Percentiles rank a stretch among this genome's conserved stretches.
phyloP scores from a whole-genome alignment of 441 rosid species.

The Syzygium syzygioides region DNA sequence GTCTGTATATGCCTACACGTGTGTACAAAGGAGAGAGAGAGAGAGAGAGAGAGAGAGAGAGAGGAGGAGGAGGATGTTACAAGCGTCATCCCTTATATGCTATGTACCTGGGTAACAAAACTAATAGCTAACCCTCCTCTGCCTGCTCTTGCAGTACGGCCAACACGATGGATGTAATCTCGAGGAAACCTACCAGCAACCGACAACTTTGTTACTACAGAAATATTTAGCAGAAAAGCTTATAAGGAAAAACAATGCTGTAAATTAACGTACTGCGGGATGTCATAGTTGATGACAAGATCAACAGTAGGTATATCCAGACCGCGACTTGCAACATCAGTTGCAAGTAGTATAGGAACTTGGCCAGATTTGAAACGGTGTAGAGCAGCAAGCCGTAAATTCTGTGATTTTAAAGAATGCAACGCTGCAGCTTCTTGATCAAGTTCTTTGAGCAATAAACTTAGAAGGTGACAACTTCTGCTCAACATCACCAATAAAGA shows the following conservation, averaged over 20 bases:
- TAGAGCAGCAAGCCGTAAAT: conserved; percentile 68
- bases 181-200: conserved; percentile 54
- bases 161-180: conserved; percentile 97
- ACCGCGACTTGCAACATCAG: conserved; percentile 97
- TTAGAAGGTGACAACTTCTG: conserved; percentile 73
- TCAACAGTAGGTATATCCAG: conserved; percentile 96
- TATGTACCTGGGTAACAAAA: conserved; percentile 67
- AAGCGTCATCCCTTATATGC: neutral
- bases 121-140: conserved; percentile 88
- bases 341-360: conserved; percentile 68
- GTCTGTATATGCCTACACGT: neutral
- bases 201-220: neutral
- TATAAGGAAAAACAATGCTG: neutral
- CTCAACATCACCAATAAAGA: neutral
- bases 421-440: conserved; percentile 67
- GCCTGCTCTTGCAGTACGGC: conserved; percentile 99
- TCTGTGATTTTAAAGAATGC: conserved; percentile 81
- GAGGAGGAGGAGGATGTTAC: neutral
- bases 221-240: neutral
- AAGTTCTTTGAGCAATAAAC: conserved; percentile 77
- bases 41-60: neutral
- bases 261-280: conserved; percentile 59
- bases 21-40: neutral
- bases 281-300: conserved; percentile 85
- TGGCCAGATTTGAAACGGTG: conserved; percentile 84